These are phyloP conservation scores for Pulveroboletus sp. DNA, from an alignment of 768 basidiomycete genomes.

Conservation along the genomic window DNA sequence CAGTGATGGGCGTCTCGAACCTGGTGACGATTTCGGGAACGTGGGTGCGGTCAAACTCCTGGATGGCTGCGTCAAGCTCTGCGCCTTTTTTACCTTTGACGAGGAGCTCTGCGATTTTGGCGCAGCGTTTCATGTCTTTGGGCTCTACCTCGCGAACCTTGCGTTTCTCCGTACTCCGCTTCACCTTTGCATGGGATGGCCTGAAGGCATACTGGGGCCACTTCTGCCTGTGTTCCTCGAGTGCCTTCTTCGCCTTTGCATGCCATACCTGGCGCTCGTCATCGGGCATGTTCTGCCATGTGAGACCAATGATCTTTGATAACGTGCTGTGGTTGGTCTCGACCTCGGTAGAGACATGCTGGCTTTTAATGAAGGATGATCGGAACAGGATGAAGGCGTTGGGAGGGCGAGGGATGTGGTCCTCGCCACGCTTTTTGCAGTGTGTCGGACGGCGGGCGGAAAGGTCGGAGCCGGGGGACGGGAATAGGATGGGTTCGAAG, in stretches of 20 bases:
- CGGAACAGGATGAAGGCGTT: constrained; percentile 89
- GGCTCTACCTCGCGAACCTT: constrained; percentile 38
- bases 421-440: constrained; percentile 66
- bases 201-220: constrained; percentile 77
- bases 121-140: constrained; percentile 59
- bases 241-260: constrained; percentile 66
- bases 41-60: constrained; percentile 53
- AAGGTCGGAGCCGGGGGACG: constrained; percentile 37
- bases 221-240: constrained; percentile 66
- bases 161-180: constrained; percentile 31
- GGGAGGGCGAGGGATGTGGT: constrained; percentile 80
- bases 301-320: constrained; percentile 81
- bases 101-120: constrained; percentile 66
- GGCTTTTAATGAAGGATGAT: constrained; percentile 75
- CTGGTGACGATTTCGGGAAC: constrained; percentile 64
- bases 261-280: constrained; percentile 81
- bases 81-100: constrained; percentile 64
- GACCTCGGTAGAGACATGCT: constrained; percentile 72
- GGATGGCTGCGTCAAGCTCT: constrained; percentile 59
- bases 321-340: constrained; percentile 83
- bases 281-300: constrained; percentile 76
- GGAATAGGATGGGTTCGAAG: constrained; percentile 57
- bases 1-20: constrained; percentile 73
- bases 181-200: constrained; percentile 46
- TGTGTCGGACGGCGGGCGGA: constrained; percentile 49